phyloP scores from a whole-genome alignment of 1,284 basidiomycete genomes.

The Cutaneotrichosporon cyanovorans region DNA sequence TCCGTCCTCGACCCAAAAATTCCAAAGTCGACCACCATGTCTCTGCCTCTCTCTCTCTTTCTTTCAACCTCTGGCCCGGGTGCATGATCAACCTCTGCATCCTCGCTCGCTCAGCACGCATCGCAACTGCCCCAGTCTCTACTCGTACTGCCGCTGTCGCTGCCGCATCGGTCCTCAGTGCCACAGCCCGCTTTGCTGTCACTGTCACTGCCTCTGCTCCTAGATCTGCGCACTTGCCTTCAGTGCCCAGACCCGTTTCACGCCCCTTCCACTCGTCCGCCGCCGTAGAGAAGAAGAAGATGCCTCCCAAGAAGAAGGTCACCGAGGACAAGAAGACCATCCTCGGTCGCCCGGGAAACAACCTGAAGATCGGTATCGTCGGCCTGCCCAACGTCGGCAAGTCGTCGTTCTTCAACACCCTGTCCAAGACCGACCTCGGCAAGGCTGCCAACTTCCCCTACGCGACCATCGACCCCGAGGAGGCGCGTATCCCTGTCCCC shows the following conservation, averaged over 20 bases:
- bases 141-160: no score
- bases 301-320: slow-evolving; percentile 70
- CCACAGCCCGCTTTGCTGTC: no score
- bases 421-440: slow-evolving; percentile 85
- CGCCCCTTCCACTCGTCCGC: not conserved
- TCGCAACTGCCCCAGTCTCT: no score
- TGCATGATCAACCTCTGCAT: no score
- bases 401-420: slow-evolving; percentile 88
- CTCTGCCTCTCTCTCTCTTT: no score
- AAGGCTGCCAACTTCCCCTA: slow-evolving; percentile 99
- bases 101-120: no score
- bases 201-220: no score
- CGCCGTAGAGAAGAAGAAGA: slow-evolving; percentile 54
- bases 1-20: no score
- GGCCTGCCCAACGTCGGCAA: slow-evolving; percentile 92
- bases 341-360: slow-evolving; percentile 85
- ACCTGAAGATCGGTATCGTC: slow-evolving; percentile 83
- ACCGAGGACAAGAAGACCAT: slow-evolving; percentile 71
- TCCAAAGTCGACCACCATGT: no score
- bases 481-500: slow-evolving; percentile 92
- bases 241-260: not conserved
- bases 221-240: no score
- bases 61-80: no score
- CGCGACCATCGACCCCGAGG: slow-evolving; percentile 84
- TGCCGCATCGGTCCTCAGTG: no score